Evolutionary conservation across 2,329 filamentous ascomycete species (phyloP), one percentile per base, ranked within the genome.

Genomic region (Juglanconis sp.): DNA sequence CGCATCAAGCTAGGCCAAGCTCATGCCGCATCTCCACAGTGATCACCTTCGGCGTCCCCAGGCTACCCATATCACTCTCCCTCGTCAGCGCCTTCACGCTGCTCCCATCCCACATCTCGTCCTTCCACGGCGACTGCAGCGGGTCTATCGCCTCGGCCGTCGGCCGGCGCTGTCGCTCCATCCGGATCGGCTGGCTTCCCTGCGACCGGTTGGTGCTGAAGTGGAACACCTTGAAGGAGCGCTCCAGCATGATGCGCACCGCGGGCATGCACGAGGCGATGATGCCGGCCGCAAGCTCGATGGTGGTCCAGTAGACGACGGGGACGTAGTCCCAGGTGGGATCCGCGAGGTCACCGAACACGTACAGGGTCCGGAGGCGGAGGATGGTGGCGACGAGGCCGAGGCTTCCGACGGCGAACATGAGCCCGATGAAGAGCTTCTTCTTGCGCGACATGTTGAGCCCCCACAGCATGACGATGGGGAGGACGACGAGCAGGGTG

Each of bases 221-320:
- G 34, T 49, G 48, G 48, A 62, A 62, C 24, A 62, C 42, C 11
- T 42, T 56, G 17, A 56, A 63, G 38, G 53, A 53, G 2, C 50
- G 36, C 46, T 60, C 58, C 4, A 54, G 50, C 42, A 65, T 32
- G 6, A 54, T 65, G 7, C 63, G 53, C 17, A 65, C 32, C 10
- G 61, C 55, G 0, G 63, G 63, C 24, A 63, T 56, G 46, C 61
- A 65, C 17, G 61, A 54, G 5, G 44, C 62, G 17, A 63, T 54
- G 24, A 65, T 49, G 6, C 61, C 63, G 2, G 61, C 63, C 4
- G 61, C 24, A 24, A 65, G 61, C 53, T 65, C 63, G 8, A 61
- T 49, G 11, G 53, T 53, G 7, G 63, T 63, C 57, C 49, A 54
- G 11, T 63, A 63, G 11, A 60, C 57, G 10, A 63, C 36, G 31